Evolutionary conservation across 2,329 filamentous ascomycete genomes (phyloP).

Genomic region (Neofusicoccum parvum): DNA sequence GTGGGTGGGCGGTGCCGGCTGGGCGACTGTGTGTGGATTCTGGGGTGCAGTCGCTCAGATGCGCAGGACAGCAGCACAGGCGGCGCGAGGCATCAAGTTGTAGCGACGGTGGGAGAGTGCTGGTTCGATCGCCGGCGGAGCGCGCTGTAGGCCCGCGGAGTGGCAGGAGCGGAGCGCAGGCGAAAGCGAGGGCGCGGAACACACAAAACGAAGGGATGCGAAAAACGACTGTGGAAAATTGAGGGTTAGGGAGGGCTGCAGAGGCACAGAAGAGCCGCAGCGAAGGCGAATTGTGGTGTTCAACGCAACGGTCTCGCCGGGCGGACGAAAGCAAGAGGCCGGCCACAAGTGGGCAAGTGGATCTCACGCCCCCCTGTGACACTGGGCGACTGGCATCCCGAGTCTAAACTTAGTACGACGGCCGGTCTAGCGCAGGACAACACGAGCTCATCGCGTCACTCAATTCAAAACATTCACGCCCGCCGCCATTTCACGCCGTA

Average conservation of each 20-base stretch:
- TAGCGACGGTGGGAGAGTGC: constrained; percentile 8
- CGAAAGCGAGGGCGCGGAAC: neutral
- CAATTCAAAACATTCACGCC: constrained; percentile 15
- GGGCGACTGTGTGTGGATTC: neutral
- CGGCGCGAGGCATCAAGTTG: constrained; percentile 2
- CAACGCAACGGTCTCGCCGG: constrained; percentile 15
- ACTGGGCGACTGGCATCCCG: constrained; percentile 12
- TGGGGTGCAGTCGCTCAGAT: neutral
- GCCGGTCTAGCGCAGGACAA: constrained; percentile 14
- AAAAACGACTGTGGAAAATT: constrained; percentile 5
- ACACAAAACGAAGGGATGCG: constrained; percentile 12
- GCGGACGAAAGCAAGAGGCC: constrained; percentile 15
- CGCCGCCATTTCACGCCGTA: constrained; percentile 1
- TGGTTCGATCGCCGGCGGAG: constrained; percentile 12
- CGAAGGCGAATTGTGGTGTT: constrained; percentile 16
- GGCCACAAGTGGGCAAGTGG: constrained; percentile 15
- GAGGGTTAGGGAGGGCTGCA: constrained; percentile 3
- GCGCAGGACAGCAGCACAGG: neutral
- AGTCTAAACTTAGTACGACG: constrained; percentile 19
- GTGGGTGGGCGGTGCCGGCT: neutral
- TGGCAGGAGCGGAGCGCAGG: constrained; percentile 7
- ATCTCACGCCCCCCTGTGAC: constrained; percentile 16
- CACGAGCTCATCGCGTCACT: constrained; percentile 18
- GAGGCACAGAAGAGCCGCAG: constrained; percentile 7
- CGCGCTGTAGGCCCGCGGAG: neutral